phyloP scores from a whole-genome alignment of 1,284 basidiomycete genomes.

The Vanrija sp. region DNA sequence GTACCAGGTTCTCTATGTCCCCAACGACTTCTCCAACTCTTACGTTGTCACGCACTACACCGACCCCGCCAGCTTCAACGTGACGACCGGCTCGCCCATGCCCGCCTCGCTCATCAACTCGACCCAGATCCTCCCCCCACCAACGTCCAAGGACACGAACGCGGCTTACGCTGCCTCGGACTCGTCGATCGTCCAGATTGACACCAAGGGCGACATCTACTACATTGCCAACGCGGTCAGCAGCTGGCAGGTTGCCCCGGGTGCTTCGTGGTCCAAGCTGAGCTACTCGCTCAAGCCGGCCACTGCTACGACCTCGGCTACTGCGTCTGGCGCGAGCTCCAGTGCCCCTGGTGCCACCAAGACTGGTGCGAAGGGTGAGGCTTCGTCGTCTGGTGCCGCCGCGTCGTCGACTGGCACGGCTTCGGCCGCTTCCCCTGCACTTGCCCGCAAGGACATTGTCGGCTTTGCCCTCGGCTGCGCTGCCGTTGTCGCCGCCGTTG shows the following conservation, averaged over 20 bases:
- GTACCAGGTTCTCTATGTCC: conserved; percentile 76
- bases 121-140: conserved; percentile 66
- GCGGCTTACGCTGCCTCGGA: conserved; percentile 71
- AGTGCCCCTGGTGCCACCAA: too few species aligned
- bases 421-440: too few species aligned
- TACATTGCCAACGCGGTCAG: conserved; percentile 60
- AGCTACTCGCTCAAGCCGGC: conserved; percentile 30
- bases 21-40: conserved; percentile 70
- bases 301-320: conserved; percentile 15
- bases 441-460: too few species aligned
- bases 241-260: conserved; percentile 41
- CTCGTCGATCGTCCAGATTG: conserved; percentile 69
- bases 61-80: conserved; percentile 33
- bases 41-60: conserved; percentile 62
- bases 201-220: conserved; percentile 61
- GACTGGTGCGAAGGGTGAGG: too few species aligned
- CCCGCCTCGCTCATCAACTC: conserved; percentile 58
- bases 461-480: too few species aligned
- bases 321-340: conserved; percentile 6
- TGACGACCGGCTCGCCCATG: conserved; percentile 35
- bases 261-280: conserved; percentile 45
- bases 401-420: too few species aligned
- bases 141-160: conserved; percentile 61
- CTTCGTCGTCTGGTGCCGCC: too few species aligned
- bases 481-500: too few species aligned